Conservation (phyloP, 2,329 filamentous ascomycete species). For the Cladorrhinum sp. region DNA sequence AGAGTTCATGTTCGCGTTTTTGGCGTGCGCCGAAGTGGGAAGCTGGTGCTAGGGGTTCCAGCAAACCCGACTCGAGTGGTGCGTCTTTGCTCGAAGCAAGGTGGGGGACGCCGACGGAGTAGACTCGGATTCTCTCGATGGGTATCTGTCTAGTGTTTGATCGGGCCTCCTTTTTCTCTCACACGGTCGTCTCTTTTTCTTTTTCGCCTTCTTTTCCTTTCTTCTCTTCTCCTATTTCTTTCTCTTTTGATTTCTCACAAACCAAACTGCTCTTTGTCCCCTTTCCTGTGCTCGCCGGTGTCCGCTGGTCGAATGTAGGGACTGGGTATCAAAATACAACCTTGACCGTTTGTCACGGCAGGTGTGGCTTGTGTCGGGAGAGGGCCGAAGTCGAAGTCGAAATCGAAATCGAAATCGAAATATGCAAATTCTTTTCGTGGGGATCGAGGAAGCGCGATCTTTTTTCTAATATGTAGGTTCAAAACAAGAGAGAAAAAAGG, state of each 20-base stretch:
- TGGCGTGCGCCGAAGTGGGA: not conserved
- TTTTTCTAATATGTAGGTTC: not conserved
- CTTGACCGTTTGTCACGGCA: not conserved
- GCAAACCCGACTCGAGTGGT: not conserved
- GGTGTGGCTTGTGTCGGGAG: too few relatives aligned
- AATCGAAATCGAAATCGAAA: too few relatives aligned
- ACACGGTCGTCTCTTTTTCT: not conserved
- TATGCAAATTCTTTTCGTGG: constrained; percentile 6
- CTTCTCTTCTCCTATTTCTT: not conserved
- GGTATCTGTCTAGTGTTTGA: not conserved
- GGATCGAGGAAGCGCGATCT: constrained; percentile 7
- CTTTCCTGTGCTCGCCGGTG: not conserved
- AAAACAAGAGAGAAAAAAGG: constrained; percentile 11
- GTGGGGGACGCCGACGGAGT: not conserved
- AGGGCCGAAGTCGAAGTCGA: constrained; percentile 12
- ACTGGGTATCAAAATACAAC: not conserved
- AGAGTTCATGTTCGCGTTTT: not conserved
- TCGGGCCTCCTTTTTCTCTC: not conserved
- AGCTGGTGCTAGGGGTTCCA: not conserved
- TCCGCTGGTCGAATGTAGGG: not conserved
- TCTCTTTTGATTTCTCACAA: not conserved
- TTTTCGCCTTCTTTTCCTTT: not conserved
- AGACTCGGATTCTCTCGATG: not conserved
- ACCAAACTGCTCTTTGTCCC: not conserved
- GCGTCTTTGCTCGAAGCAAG: not conserved